Evolutionary conservation across 495 filamentous ascomycete genomes (phyloP).

Genomic region (Aspergillus egyptiacus): DNA sequence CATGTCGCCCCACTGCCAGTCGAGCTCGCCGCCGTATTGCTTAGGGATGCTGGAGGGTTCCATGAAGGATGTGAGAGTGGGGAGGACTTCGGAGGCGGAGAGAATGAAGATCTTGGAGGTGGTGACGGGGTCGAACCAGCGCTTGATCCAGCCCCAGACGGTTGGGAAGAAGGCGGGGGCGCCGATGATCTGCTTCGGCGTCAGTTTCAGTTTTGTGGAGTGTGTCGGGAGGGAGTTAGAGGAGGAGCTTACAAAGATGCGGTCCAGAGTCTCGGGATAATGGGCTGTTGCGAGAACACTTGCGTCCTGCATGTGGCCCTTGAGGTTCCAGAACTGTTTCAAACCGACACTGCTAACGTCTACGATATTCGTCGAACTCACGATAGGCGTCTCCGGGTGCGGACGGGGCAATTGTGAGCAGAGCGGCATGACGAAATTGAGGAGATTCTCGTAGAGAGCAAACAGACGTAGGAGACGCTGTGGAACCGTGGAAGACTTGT

Average conservation of each 20-base stretch:
- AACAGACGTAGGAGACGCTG: conserved; percentile 73
- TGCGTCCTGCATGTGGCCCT: conserved; percentile 85
- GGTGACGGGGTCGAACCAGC: conserved; percentile 91
- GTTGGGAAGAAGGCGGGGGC: conserved; percentile 89
- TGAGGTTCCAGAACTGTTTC: conserved; percentile 91
- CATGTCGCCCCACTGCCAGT: conserved; percentile 69
- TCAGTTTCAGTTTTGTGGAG: not conserved
- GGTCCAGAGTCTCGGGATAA: conserved; percentile 85
- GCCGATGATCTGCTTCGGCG: conserved; percentile 64
- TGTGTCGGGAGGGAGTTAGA: not conserved
- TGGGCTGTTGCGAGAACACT: conserved; percentile 80
- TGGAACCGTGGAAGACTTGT: conserved; percentile 44
- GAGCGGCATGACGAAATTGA: conserved; percentile 78
- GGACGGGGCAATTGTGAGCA: conserved; percentile 68
- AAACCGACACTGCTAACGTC: conserved; percentile 78
- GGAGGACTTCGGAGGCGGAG: conserved; percentile 57
- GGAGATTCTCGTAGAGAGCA: conserved; percentile 83
- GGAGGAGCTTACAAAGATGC: conserved; percentile 76
- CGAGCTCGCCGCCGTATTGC: conserved; percentile 75
- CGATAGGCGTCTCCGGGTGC: conserved; percentile 68
- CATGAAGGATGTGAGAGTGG: conserved; percentile 73
- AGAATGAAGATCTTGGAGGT: conserved; percentile 92
- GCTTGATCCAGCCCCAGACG: conserved; percentile 92
- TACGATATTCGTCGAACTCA: conserved; percentile 84
- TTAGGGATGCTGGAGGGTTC: conserved; percentile 74